A percentile compares a stretch with the other conserved stretches of the same genome.
Conservation (phyloP, 768 basidiomycete species). For the Suillus lakei region DNA sequence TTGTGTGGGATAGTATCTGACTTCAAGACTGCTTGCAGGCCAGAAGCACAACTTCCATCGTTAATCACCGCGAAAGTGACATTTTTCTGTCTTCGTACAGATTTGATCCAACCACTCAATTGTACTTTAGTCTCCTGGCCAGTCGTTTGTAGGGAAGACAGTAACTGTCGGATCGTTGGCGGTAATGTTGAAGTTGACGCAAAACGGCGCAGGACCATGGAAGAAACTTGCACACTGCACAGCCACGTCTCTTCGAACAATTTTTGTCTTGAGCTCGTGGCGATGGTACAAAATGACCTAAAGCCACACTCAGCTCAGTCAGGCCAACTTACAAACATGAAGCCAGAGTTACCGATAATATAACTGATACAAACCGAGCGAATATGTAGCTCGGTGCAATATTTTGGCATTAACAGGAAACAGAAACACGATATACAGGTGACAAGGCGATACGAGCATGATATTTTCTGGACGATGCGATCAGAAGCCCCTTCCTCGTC, state of each 20-base stretch:
- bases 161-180: conserved; percentile 42
- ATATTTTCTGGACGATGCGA: conserved; percentile 4
- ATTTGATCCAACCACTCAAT: conserved; percentile 86
- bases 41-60: conserved; percentile 76
- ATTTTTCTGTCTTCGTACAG: conserved; percentile 84
- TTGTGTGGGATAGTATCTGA: conserved; percentile 40
- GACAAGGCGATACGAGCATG: conserved; percentile 11
- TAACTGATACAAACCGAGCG: conserved; percentile 26
- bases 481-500: conserved; percentile 49
- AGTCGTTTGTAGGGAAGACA: conserved; percentile 24
- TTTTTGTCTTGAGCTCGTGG: neutral
- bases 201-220: conserved; percentile 34
- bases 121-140: conserved; percentile 27
- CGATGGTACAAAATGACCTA: neutral
- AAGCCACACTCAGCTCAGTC: neutral
- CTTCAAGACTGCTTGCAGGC: conserved; percentile 79
- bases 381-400: conserved; percentile 17
- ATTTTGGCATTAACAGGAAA: conserved; percentile 29
- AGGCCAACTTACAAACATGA: conserved; percentile 2
- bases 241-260: conserved; percentile 23
- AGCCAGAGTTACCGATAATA: conserved; percentile 15
- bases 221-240: conserved; percentile 26
- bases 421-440: conserved; percentile 10
- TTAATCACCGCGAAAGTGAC: conserved; percentile 83
- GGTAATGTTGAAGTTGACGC: conserved; percentile 36